Percentiles rank a stretch among this genome's conserved stretches.
These are phyloP conservation scores for Kodamaea lidongshanica DNA, from an alignment of 805 yeast genomes.

Conservation along the genomic window DNA sequence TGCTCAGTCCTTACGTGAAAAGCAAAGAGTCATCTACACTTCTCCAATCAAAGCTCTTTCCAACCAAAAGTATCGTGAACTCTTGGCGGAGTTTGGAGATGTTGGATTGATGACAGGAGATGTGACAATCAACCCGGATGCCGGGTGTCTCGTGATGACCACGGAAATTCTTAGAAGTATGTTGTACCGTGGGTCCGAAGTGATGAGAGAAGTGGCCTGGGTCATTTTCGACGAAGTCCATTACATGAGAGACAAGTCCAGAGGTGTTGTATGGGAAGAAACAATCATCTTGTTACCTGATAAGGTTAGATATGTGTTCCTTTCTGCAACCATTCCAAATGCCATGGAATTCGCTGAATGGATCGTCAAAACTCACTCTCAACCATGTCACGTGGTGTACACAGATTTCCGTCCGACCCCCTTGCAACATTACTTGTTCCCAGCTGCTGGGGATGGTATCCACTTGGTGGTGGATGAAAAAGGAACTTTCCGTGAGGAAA, in stretches of 20 bases:
- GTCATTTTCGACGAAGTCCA: conserved; percentile 97
- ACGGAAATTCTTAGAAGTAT: conserved; percentile 95
- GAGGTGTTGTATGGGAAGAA: conserved; percentile 99
- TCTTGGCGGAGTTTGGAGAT: conserved; percentile 88
- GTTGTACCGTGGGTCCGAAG: conserved; percentile 96
- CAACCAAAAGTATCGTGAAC: conserved; percentile 89
- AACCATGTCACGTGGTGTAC: conserved; percentile 97
- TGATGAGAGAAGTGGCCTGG: conserved; percentile 99
- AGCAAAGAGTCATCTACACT: conserved; percentile 90
- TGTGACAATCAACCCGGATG: conserved; percentile 96
- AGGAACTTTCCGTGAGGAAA: conserved; percentile 92
- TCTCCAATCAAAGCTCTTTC: conserved; percentile 94
- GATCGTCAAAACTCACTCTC: conserved; percentile 91
- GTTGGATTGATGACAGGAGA: conserved; percentile 99
- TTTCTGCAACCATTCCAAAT: conserved; percentile 96
- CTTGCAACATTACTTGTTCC: conserved; percentile 92
- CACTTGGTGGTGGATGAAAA: conserved; percentile 97
- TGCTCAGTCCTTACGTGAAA: conserved; percentile 86
- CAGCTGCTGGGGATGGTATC: conserved; percentile 98
- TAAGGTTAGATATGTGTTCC: conserved; percentile 86
- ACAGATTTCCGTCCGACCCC: conserved; percentile 99
- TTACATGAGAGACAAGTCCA: conserved; percentile 94
- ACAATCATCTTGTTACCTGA: conserved; percentile 93
- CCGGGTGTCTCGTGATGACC: conserved; percentile 97
- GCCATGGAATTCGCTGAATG: conserved; percentile 99